Conservation (phyloP, 352 stramenopile genomes). For the Pythium sukuiense region DNA sequence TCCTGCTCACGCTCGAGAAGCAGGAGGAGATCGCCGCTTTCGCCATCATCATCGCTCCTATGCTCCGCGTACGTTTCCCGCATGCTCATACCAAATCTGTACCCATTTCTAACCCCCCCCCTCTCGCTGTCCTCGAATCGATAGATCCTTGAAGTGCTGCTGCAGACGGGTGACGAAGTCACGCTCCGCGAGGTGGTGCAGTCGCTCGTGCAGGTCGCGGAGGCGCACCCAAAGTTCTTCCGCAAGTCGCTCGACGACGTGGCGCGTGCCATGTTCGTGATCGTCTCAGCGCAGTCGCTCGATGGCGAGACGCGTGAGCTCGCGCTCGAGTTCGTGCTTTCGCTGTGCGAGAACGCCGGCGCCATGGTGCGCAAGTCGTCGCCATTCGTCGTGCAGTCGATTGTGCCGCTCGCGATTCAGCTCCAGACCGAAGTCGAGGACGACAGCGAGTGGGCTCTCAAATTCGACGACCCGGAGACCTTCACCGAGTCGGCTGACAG, state of each 20-base stretch:
- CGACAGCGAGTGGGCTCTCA: constrained; percentile 61
- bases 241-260: constrained; percentile 67
- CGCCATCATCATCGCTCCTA: constrained; percentile 62
- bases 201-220: constrained; percentile 69
- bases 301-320: constrained; percentile 78
- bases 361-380: constrained; percentile 79
- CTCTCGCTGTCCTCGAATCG: background rate
- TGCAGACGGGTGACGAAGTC: constrained; percentile 58
- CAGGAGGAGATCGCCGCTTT: constrained; percentile 69
- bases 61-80: constrained; percentile 50
- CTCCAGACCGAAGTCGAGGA: constrained; percentile 84
- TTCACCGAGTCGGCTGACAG: constrained; percentile 64
- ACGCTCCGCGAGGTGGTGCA: constrained; percentile 74
- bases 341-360: constrained; percentile 76
- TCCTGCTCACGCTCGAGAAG: constrained; percentile 75
- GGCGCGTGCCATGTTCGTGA: constrained; percentile 77
- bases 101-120: constrained; percentile 2
- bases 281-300: constrained; percentile 60
- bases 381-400: constrained; percentile 51
- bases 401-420: constrained; percentile 75
- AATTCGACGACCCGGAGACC: constrained; percentile 82
- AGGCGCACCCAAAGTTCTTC: constrained; percentile 85
- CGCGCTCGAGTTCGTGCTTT: constrained; percentile 80
- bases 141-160: constrained; percentile 69
- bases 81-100: constrained; percentile 10